phyloP scores from a whole-genome alignment of 148 eudicot species.

The Tetragonia tetragonoides region DNA sequence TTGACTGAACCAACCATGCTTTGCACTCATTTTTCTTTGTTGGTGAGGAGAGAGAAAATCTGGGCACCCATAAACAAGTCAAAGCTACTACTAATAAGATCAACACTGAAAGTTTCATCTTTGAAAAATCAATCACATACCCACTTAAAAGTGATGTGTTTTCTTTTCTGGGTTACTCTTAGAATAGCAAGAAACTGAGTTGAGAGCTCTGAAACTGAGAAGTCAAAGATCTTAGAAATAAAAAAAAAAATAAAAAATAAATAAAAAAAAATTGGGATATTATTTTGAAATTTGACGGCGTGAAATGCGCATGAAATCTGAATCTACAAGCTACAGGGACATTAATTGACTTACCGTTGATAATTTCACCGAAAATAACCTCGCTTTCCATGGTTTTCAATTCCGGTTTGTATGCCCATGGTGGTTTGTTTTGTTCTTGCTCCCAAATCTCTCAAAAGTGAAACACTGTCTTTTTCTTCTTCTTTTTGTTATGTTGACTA shows the following conservation, averaged over 20 bases:
- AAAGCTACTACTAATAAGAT: conserved; percentile 14
- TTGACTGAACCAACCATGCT: conserved; percentile 92
- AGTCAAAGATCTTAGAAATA: neutral
- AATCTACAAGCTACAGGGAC: neutral
- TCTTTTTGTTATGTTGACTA: no score
- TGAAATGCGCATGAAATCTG: neutral
- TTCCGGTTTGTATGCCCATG: neutral
- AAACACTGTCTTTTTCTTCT: no score
- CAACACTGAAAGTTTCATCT: conserved; percentile 21
- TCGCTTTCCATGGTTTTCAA: neutral
- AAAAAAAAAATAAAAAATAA: neutral
- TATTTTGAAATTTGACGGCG: neutral
- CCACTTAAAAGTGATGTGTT: conserved; percentile 5
- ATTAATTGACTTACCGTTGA: neutral
- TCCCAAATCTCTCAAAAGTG: no score
- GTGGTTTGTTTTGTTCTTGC: no score
- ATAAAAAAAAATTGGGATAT: neutral
- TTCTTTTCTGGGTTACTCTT: neutral
- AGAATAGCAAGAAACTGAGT: neutral
- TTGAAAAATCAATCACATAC: neutral
- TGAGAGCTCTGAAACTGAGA: neutral
- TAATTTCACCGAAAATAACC: neutral
- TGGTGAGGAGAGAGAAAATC: conserved; percentile 24
- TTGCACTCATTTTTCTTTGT: conserved; percentile 41
- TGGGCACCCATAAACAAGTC: conserved; percentile 5